phyloP scores from a whole-genome alignment of 768 basidiomycete species.

The Auriscalpium microsporum region DNA sequence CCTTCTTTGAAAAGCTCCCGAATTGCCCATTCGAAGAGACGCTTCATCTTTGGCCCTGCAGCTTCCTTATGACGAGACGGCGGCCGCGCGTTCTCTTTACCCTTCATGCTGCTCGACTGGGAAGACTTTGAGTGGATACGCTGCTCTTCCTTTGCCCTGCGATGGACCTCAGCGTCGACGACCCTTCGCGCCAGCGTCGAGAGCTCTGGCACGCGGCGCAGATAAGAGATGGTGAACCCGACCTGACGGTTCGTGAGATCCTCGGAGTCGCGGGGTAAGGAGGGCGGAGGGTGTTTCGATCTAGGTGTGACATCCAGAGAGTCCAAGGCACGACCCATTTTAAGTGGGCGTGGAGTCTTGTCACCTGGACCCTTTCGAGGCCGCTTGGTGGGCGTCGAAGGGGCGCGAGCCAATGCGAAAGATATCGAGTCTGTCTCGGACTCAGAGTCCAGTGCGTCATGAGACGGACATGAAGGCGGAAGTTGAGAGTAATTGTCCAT shows the following conservation, averaged over 20 bases:
- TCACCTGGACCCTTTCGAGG: constrained; percentile 4
- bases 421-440: neutral
- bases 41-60: constrained; percentile 41
- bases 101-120: constrained; percentile 7
- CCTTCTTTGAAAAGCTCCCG: constrained; percentile 61
- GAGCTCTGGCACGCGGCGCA: constrained; percentile 71
- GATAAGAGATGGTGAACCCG: constrained; percentile 59
- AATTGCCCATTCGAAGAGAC: constrained; percentile 60
- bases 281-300: neutral
- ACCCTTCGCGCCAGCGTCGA: constrained; percentile 55
- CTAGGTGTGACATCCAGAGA: neutral
- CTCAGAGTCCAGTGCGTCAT: constrained; percentile 1
- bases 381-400: constrained; percentile 32
- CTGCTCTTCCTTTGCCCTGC: constrained; percentile 41
- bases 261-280: neutral
- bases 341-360: constrained; percentile 23
- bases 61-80: neutral
- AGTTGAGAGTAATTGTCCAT: constrained; percentile 49
- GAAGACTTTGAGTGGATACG: constrained; percentile 27
- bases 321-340: neutral
- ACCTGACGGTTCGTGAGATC: neutral
- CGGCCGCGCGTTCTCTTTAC: neutral
- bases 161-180: constrained; percentile 49
- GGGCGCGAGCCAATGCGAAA: constrained; percentile 2
- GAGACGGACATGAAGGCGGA: neutral